Evolutionary conservation across 2,329 filamentous ascomycete genomes (phyloP), one percentile per base, ranked within the genome.

Genomic region (Epichloe uncinata): DNA sequence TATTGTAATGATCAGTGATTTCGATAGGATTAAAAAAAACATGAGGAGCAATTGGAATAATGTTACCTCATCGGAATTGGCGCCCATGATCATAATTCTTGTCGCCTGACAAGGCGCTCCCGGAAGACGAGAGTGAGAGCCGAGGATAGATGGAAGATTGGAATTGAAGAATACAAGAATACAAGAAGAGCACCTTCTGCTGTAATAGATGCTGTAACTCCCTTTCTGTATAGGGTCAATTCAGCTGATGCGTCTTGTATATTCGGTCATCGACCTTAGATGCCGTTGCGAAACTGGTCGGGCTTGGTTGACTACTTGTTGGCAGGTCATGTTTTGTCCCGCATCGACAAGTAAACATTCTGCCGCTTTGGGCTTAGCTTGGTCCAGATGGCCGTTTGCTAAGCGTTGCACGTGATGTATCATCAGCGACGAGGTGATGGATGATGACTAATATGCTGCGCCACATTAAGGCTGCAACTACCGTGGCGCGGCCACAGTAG

Each of bases 321-420:
- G 49, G 52, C 37, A 41, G 48, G 34, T 18, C 46, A 30, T 64
- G 60, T 64, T 64, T 60, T 63, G 58, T 34, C 43, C 45, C 50
- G 42, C 50, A 37, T 30, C 45, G 13, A n/a, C 8, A 33, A 55
- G 56, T 65, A 65, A 65, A 65, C 61, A 65, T 55, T 44, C 40
- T 63, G 56, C 60, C 54, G 30, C 18, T 60, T 62, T 12, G 3
- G 15, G 56, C 42, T 43, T 63, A 63, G 61, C 50, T 11, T 30
- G 9, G 49, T 8, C 0, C 13, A 5, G 13, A 38, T n/a, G 7
- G 12, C 45, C 48, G 47, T 48, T 47, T 33, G 22, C 26, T 30
- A 20, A 8, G 13, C 22, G 11, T 22, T 37, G 9, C 41, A 50
- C 45, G 41, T 45, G 50, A 54, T 33, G 48, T 35, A 44, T 48